These are phyloP conservation scores for Penicillium psychrosexuale DNA, from an alignment of 2,329 filamentous ascomycete genomes.

Conservation along the genomic window DNA sequence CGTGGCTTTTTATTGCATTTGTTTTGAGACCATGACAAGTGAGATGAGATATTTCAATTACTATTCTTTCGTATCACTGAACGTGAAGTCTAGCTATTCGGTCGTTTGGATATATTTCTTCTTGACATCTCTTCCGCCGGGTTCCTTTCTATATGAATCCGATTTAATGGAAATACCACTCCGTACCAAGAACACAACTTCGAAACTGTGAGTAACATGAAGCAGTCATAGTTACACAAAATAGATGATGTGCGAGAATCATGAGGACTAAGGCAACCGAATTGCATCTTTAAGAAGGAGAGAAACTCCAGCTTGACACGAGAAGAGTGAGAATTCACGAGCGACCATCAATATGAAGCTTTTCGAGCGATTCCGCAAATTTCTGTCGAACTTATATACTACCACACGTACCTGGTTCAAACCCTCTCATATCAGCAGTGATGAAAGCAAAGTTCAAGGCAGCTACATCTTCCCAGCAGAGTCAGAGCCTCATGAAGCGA, in stretches of 20 bases:
- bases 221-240: conserved; percentile 4
- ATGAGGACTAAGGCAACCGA: neutral
- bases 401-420: neutral
- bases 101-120: neutral
- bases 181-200: neutral
- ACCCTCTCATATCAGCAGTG: neutral
- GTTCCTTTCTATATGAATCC: too few relatives aligned
- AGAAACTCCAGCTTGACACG: neutral
- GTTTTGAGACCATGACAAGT: neutral
- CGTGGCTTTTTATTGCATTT: neutral
- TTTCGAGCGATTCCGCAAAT: neutral
- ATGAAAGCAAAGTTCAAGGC: neutral
- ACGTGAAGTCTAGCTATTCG: neutral
- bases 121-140: neutral
- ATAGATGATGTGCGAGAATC: neutral
- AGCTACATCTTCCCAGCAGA: conserved; percentile 13
- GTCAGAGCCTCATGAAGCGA: conserved; percentile 9
- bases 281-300: conserved; percentile 1
- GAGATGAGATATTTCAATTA: neutral
- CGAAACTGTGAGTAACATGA: neutral
- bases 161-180: neutral
- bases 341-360: conserved; percentile 1
- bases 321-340: neutral
- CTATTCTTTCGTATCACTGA: neutral
- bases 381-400: neutral